Conservation (phyloP, 768 basidiomycete species). For the Boletus rex-veris region DNA sequence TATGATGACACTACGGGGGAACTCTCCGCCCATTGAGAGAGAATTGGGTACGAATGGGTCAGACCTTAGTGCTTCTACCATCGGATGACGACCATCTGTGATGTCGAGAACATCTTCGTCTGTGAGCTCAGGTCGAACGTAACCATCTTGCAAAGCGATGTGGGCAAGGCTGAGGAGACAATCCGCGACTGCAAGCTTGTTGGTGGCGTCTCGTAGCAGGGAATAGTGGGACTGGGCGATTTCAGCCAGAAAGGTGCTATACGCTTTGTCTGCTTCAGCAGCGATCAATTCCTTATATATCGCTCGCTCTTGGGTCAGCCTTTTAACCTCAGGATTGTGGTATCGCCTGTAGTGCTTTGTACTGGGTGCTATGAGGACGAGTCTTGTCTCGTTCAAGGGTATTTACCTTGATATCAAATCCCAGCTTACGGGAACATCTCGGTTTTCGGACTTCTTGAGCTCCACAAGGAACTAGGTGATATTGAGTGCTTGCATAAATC, state of each 20-base stretch:
- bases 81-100: slow-evolving; percentile 85
- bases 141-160: slow-evolving; percentile 72
- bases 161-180: slow-evolving; percentile 83
- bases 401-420: slow-evolving; percentile 59
- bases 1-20: slow-evolving; percentile 61
- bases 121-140: slow-evolving; percentile 73
- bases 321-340: slow-evolving; percentile 63
- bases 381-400: background rate
- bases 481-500: background rate
- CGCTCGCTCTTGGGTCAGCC: slow-evolving; percentile 65
- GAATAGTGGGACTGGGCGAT: slow-evolving; percentile 68
- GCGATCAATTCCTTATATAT: slow-evolving; percentile 72
- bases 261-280: slow-evolving; percentile 64
- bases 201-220: slow-evolving; percentile 68
- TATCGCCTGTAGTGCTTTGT: slow-evolving; percentile 74
- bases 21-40: slow-evolving; percentile 55
- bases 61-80: slow-evolving; percentile 75
- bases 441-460: slow-evolving; percentile 56
- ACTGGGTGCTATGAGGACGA: slow-evolving; percentile 34
- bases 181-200: slow-evolving; percentile 80
- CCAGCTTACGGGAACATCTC: slow-evolving; percentile 53
- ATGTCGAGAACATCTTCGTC: slow-evolving; percentile 69
- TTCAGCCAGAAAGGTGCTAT: slow-evolving; percentile 62
- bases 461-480: slow-evolving; percentile 70
- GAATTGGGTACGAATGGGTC: slow-evolving; percentile 89